Base-by-base conservation (phyloP, 1,284 basidiomycete species). In the Marasmius tenuissimus region DNA sequence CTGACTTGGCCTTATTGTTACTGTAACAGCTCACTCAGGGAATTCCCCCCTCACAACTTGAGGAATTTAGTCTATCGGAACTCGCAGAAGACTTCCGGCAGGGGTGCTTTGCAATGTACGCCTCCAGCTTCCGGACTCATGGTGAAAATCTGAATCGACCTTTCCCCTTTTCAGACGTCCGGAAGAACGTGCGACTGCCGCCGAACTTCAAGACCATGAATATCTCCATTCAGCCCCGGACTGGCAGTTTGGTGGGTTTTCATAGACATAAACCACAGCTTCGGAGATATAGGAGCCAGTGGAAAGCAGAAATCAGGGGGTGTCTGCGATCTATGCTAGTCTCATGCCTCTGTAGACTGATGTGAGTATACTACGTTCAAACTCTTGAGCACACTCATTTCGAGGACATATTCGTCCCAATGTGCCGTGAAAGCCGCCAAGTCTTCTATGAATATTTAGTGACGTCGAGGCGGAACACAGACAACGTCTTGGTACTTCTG, bases 31-130 rank as follows among this genome's bases (percentile, higher is more conserved):
- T 97, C 57, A 94, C 93, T 63, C 86, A 91, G 67, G 87, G 90
- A 64, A 87, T 92, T 63, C 82, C 88, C 65, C 89, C 92, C 27
- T 97, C 97, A 4, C 96, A 96, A 7, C 97, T 97, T 0, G 80
- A 86, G 8, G 92, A 94, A 63, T 86, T 97, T 45, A 76, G 82
- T 7, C 77, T 98, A 40, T 88, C 90, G 20, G 78, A 85, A 12
- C 81, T 89, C 59, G 96, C 93, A 8, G 84, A 92, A 63, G 92
- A 97, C 72, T 98, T 99, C 74, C 83, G 97, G 66, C 82, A 84
- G 67, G 87, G 16, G 14, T 47, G 45, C 20, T 47, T 47, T 47
- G 45, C 45, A n/a, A 47, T 47, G 45, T 47, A n/a, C 16, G 45
- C 20, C 11, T 16, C n/a, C 14, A 2, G n/a, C 6, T 42, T 12